Evolutionary conservation across 208 protist genomes (phyloP).

Genomic region (Acanthamoeba rhysodes): DNA sequence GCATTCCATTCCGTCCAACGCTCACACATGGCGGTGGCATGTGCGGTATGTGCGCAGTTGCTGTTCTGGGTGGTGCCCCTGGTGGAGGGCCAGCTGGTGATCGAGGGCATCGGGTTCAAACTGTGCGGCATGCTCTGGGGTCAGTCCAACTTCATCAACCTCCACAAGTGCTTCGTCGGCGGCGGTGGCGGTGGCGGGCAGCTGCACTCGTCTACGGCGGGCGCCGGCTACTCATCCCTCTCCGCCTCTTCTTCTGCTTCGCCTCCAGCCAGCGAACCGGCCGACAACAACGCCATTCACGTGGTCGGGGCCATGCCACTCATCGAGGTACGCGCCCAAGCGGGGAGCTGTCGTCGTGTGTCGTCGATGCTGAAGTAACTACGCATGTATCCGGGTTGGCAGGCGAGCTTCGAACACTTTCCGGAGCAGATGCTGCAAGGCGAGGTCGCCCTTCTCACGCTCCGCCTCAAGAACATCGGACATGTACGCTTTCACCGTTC

Average conservation of each 20-base stretch:
- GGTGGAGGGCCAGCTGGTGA: conserved; percentile 6
- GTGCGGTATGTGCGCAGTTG: not conserved
- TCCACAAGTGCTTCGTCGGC: conserved; percentile 32
- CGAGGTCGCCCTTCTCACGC: conserved; percentile 19
- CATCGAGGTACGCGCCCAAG: not conserved
- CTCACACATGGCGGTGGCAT: not conserved
- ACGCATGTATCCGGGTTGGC: not conserved
- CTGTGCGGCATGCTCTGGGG: conserved; percentile 59
- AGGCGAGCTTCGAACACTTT: conserved; percentile 44
- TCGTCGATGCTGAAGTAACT: not conserved
- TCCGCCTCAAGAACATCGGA: conserved; percentile 28
- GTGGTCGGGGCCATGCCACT: conserved; percentile 29
- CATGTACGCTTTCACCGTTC: not conserved
- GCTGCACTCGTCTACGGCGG: not conserved
- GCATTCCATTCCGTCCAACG: too few species aligned
- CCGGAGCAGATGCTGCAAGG: conserved; percentile 49
- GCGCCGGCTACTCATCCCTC: not conserved
- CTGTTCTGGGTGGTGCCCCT: conserved; percentile 55
- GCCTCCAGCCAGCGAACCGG: not conserved
- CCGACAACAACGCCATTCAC: not conserved
- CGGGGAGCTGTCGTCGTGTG: not conserved
- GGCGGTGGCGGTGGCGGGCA: not conserved
- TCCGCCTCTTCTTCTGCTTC: not conserved
- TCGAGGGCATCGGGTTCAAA: conserved; percentile 49
- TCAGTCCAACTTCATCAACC: conserved; percentile 3